Conservation (phyloP, 208 protist genomes). For the Trypanosoma avium region DNA sequence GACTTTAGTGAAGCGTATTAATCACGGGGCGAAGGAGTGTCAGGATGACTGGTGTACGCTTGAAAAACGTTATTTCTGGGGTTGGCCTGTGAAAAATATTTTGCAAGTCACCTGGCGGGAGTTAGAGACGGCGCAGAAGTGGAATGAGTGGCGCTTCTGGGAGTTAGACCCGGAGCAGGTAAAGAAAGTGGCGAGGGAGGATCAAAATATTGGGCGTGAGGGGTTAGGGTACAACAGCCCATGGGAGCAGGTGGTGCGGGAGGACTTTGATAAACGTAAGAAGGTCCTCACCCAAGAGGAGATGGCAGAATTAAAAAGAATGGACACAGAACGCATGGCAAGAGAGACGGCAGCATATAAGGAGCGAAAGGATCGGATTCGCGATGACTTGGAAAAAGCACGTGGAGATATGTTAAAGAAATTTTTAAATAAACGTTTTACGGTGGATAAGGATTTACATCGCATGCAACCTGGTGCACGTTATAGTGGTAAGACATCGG, state of each 20-base stretch:
- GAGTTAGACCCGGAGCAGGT: conserved; percentile 92
- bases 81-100: conserved; percentile 91
- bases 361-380: conserved; percentile 89
- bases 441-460: conserved; percentile 92
- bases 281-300: conserved; percentile 92
- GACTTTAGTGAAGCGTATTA: conserved; percentile 90
- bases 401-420: conserved; percentile 92
- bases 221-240: conserved; percentile 83
- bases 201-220: conserved; percentile 87
- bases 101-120: conserved; percentile 90
- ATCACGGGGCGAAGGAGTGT: conserved; percentile 85
- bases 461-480: conserved; percentile 88
- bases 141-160: conserved; percentile 93
- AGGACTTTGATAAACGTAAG: conserved; percentile 92
- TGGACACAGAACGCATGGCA: conserved; percentile 92
- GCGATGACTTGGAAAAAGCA: conserved; percentile 86
- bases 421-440: conserved; percentile 91
- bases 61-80: conserved; percentile 92
- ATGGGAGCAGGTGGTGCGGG: conserved; percentile 89
- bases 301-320: conserved; percentile 92
- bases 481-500: conserved; percentile 81
- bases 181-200: conserved; percentile 88
- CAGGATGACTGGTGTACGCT: conserved; percentile 91
- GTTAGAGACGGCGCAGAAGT: conserved; percentile 91
- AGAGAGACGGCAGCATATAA: conserved; percentile 90